Evolutionary conservation across 352 stramenopile genomes (phyloP).

Genomic region (Phytophthora pinifolia): DNA sequence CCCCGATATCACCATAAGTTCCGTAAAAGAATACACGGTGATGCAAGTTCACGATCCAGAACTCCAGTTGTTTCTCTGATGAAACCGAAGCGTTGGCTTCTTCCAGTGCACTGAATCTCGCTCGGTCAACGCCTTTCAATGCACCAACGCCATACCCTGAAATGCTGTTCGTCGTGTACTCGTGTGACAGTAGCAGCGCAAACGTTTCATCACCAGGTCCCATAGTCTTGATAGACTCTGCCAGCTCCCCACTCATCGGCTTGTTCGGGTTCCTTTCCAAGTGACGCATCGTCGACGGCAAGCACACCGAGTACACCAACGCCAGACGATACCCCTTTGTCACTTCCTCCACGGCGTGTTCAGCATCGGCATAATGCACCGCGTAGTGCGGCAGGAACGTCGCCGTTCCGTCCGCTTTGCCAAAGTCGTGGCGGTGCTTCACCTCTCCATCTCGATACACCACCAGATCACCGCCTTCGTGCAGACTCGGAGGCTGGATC

Average conservation of each 20-base stretch:
- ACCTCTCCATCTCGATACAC: slow-evolving; percentile 9
- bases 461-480: slow-evolving; percentile 16
- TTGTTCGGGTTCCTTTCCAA: slow-evolving; percentile 1
- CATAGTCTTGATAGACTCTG: slow-evolving; percentile 24
- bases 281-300: slow-evolving; percentile 12
- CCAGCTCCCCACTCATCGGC: background rate
- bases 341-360: slow-evolving; percentile 13
- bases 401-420: background rate
- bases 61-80: slow-evolving; percentile 5
- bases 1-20: slow-evolving; percentile 1
- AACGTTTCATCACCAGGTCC: slow-evolving; percentile 37
- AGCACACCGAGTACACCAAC: slow-evolving; percentile 21
- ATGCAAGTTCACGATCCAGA: slow-evolving; percentile 17
- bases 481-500: slow-evolving; percentile 27
- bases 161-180: slow-evolving; percentile 26
- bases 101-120: slow-evolving; percentile 7
- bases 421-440: slow-evolving; percentile 2
- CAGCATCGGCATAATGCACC: slow-evolving; percentile 20
- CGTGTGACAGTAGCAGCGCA: slow-evolving; percentile 19
- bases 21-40: slow-evolving; percentile 14
- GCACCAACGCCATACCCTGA: slow-evolving; percentile 3
- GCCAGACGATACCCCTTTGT: slow-evolving; percentile 15
- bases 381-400: slow-evolving; percentile 9
- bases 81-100: slow-evolving; percentile 1
- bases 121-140: slow-evolving; percentile 17